These are phyloP conservation scores for Irpex rosettiformis DNA, from an alignment of 1,284 basidiomycete species.

Conservation along the genomic window DNA sequence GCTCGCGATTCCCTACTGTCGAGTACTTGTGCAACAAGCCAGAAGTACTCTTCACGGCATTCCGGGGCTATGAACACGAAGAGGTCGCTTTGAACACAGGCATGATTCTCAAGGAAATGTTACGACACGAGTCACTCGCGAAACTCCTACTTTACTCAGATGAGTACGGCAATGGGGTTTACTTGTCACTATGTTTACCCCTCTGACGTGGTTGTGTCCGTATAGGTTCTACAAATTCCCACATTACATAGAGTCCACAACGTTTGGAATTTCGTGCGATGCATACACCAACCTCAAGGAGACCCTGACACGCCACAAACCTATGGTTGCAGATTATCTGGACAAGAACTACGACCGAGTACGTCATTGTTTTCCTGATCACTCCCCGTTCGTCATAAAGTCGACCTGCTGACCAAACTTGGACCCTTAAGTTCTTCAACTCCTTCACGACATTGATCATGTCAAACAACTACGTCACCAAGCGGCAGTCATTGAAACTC, in stretches of 20 bases:
- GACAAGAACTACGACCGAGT: constrained; percentile 96
- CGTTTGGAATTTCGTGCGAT: constrained; percentile 97
- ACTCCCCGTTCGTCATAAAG: background rate
- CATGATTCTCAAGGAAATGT: constrained; percentile 97
- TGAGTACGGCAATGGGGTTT: constrained; percentile 55
- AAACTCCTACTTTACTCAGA: constrained; percentile 93
- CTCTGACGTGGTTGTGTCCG: background rate
- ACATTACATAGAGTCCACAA: constrained; percentile 95
- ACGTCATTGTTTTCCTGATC: constrained; percentile 29
- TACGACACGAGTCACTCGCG: constrained; percentile 88
- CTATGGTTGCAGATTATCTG: constrained; percentile 95
- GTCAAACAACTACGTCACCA: constrained; percentile 98
- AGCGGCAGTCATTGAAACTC: constrained; percentile 96
- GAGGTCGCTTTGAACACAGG: constrained; percentile 97
- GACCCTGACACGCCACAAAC: constrained; percentile 92
- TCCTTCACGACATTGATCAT: constrained; percentile 92
- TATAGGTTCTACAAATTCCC: constrained; percentile 94
- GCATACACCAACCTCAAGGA: constrained; percentile 97
- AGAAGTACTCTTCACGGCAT: constrained; percentile 85
- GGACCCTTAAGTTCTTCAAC: constrained; percentile 85
- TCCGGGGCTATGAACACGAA: constrained; percentile 91
- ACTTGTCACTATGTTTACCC: background rate
- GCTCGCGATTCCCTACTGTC: constrained; percentile 89
- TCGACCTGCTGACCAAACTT: constrained; percentile 1
- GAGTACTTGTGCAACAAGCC: constrained; percentile 87